Evolutionary conservation across 768 basidiomycete species (phyloP), one percentile per base, ranked within the genome.

Genomic region (Omphalotus guepiniiformis): DNA sequence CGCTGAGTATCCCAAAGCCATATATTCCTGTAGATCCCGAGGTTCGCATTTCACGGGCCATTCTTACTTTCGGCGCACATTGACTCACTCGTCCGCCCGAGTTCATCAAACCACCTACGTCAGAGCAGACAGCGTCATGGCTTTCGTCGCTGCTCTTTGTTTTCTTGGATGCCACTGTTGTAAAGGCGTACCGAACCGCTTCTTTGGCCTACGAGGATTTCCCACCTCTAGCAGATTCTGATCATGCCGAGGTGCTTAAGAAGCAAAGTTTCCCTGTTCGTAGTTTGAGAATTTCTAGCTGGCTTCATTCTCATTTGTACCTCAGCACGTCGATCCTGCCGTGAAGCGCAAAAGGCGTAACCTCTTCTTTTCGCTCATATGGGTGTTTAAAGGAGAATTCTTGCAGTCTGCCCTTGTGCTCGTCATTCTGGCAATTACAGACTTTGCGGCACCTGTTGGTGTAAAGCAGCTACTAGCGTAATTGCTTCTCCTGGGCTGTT

Each of bases 1-100:
- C 85, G 15, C 60, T 83, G 12, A 48, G 77, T 41, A 65, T 74
- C 34, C 84, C 85, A 2, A 65, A 78, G 13, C 67, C 67, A 38
- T 85, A 86, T 59, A 60, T 73, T 2, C 82, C 83, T 5, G 66
- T 77, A 13, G 75, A 86, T 54, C 73, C 79, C 2, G 66, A 71
- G 60, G 67, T 64, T 7, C 13, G 43, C 21, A 19, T 8, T 18
- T 8, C n/a, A 4, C n/a, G 26, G 6, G 16, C 8, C 2, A 19
- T 4, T 39, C 18, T n/a, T 9, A 25, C 23, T 21, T 18, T 23
- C 29, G 5, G 12, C 7, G 5, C n/a, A 2, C 34, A 6, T 7
- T 23, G 13, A 37, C 28, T 16, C 18, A 18, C 49, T 37, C 28
- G 18, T 39, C 16, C 9, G 18, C 12, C 51, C 54, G 23, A 47